A percentile compares a stretch with the other conserved stretches of the same genome.
phyloP scores from a whole-genome alignment of 2,329 filamentous ascomycete genomes.

The Acephala macrosclerotiorum region DNA sequence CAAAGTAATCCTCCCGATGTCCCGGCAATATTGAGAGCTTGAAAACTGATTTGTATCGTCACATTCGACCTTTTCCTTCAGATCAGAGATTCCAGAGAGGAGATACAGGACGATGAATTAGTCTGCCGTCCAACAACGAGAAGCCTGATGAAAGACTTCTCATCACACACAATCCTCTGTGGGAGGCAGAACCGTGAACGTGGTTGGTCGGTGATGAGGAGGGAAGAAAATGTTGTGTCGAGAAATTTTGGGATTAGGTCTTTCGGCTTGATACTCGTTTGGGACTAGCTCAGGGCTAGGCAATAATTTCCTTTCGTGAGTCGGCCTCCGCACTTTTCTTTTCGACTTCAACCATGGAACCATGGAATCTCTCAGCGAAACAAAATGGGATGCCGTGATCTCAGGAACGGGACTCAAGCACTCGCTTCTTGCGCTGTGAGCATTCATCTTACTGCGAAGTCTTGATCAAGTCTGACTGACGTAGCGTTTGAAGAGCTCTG shows the following conservation, averaged over 20 bases:
- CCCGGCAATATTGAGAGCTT: background rate
- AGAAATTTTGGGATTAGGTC: conserved; percentile 10
- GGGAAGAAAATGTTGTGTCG: conserved; percentile 35
- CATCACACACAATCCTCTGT: conserved; percentile 46
- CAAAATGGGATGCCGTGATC: conserved; percentile 81
- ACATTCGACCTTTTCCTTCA: conserved; percentile 84
- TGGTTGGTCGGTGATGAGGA: conserved; percentile 50
- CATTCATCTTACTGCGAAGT: conserved; percentile 23
- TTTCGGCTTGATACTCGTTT: conserved; percentile 16
- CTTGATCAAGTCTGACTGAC: conserved; percentile 70
- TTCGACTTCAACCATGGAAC: conserved; percentile 65
- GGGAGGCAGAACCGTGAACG: conserved; percentile 44
- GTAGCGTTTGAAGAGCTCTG: conserved; percentile 76
- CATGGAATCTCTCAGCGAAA: conserved; percentile 80
- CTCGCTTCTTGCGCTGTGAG: conserved; percentile 80
- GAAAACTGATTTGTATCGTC: conserved; percentile 66
- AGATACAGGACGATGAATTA: conserved; percentile 79
- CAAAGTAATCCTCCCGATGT: background rate
- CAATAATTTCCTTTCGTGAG: conserved; percentile 26
- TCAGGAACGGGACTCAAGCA: conserved; percentile 80
- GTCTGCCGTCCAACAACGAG: conserved; percentile 68
- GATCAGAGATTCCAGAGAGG: conserved; percentile 77
- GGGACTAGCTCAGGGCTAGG: conserved; percentile 30
- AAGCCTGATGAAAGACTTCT: conserved; percentile 62
- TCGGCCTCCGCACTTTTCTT: conserved; percentile 29